Base-by-base conservation (phyloP, 2,329 filamentous ascomycete species). In the Fonsecaea monophora region DNA sequence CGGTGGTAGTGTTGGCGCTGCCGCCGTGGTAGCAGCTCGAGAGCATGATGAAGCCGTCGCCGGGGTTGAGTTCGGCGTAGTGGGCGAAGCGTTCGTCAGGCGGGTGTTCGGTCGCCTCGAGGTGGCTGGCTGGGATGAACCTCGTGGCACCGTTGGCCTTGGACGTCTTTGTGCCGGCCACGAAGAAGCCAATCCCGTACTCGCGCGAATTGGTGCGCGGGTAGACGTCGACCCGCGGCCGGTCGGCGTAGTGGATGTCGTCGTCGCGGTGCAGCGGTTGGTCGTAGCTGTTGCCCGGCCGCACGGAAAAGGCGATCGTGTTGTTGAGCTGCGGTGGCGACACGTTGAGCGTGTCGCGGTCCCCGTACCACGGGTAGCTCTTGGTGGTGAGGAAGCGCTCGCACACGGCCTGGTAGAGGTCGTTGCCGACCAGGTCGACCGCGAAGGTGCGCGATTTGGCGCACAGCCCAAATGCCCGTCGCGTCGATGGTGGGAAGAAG, bases 41-140 rank as follows among this genome's bases (percentile, higher is more conserved):
- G 4, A 79, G 70, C 74, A 79, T 77, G 6, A 79, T 74, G 63
- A 79, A 78, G 0, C 71, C 77, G 69, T 79, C 76, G 0, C 77
- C 77, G 12, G 73, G 73, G 9, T 73, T 64, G 40, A 59, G 59
- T 32, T 32, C 30, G 30, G 30, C 65, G 38, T 67, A 65, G 30
- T 15, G 25, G 42, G 60, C 53, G 48, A 38, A n/a, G 15, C 38
- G 32, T 32, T 67, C 64, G 34, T 66, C 57, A 3, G 65, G 61
- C 2, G 65, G 65, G 30, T 60, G 61, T 10, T 53, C 48, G 25
- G 61, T 66, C 21, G 48, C 64, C 42, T 63, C 50, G 12, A 66
- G 56, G 18, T 64, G 62, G 55, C 53, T 58, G 30, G 54, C 48
- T 1, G 62, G 62, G 35, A 64, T 50, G 45, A 59, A 64, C 32